phyloP scores from a whole-genome alignment of 257 asterid genomes.

The Schizonepeta tenuifolia region DNA sequence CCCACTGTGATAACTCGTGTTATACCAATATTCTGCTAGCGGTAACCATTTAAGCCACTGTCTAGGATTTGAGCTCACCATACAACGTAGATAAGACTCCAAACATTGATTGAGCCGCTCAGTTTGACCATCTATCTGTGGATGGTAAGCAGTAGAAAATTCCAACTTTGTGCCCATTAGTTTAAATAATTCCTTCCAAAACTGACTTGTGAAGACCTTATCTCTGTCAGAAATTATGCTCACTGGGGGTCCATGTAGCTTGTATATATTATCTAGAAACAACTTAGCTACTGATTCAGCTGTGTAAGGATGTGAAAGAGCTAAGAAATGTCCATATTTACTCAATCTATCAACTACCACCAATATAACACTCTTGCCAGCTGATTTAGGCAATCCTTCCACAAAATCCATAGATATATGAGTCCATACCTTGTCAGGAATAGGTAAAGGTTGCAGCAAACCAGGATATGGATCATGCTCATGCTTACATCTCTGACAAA shows the following conservation, averaged over 20 bases:
- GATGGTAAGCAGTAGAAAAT: not conserved
- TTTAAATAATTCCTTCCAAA: too few relatives aligned
- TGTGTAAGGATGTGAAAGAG: constrained; percentile 8
- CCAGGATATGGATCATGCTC: not conserved
- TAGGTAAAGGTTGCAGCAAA: not conserved
- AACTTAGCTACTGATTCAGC: not conserved
- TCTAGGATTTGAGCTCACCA: too few relatives aligned
- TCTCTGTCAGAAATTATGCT: too few relatives aligned
- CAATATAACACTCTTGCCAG: not conserved
- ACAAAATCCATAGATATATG: not conserved
- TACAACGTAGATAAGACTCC: too few relatives aligned
- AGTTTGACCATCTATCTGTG: not conserved
- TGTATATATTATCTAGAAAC: not conserved
- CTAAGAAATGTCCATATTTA: not conserved
- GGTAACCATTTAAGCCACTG: too few relatives aligned
- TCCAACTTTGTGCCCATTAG: not conserved
- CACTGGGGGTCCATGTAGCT: not conserved
- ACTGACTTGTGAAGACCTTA: too few relatives aligned
- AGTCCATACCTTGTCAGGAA: too few relatives aligned
- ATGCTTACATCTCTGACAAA: too few relatives aligned
- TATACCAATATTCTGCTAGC: too few relatives aligned
- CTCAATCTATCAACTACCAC: not conserved
- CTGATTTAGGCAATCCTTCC: not conserved
- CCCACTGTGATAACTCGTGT: too few relatives aligned
- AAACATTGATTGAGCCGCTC: not conserved